phyloP scores from a whole-genome alignment of 1,139 yeast genomes.

The Hemisphaericaspora xylanilytica region DNA sequence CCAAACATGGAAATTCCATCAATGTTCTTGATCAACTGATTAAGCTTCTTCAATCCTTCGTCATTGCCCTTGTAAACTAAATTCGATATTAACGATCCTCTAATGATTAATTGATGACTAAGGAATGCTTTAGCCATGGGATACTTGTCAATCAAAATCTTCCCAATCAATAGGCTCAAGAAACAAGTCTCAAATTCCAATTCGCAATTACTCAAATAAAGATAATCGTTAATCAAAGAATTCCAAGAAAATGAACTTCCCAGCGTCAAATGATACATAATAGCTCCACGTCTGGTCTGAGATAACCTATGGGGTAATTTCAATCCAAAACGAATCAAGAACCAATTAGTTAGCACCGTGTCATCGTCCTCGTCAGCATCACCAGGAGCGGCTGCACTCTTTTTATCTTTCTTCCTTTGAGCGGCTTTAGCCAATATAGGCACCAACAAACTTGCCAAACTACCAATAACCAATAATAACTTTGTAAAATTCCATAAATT shows the following conservation, averaged over 20 bases:
- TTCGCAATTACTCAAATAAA: conserved; percentile 31
- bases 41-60: conserved; percentile 23
- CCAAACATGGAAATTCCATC: conserved; percentile 37
- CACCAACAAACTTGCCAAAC: conserved; percentile 23
- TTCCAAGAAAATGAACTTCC: conserved; percentile 15
- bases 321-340: conserved; percentile 30
- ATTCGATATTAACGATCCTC: conserved; percentile 28
- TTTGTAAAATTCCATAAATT: conserved; percentile 31
- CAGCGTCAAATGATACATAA: conserved; percentile 27
- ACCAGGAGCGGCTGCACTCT: conserved; percentile 1
- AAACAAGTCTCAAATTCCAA: conserved; percentile 38
- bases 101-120: conserved; percentile 25
- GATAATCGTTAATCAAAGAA: conserved; percentile 27
- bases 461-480: conserved; percentile 25
- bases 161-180: conserved; percentile 32
- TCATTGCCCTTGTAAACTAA: conserved; percentile 32
- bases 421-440: conserved; percentile 20
- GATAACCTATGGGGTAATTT: conserved; percentile 26
- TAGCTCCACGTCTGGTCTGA: conserved; percentile 17
- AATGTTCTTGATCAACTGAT: conserved; percentile 28
- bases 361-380: conserved; percentile 1
- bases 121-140: conserved; percentile 23
- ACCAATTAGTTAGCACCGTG: conserved; percentile 20
- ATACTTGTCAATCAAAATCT: conserved; percentile 22
- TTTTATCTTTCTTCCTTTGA: conserved; percentile 2